Evolutionary conservation across 2,329 filamentous ascomycete species (phyloP).

Genomic region (Trichoderma breve): DNA sequence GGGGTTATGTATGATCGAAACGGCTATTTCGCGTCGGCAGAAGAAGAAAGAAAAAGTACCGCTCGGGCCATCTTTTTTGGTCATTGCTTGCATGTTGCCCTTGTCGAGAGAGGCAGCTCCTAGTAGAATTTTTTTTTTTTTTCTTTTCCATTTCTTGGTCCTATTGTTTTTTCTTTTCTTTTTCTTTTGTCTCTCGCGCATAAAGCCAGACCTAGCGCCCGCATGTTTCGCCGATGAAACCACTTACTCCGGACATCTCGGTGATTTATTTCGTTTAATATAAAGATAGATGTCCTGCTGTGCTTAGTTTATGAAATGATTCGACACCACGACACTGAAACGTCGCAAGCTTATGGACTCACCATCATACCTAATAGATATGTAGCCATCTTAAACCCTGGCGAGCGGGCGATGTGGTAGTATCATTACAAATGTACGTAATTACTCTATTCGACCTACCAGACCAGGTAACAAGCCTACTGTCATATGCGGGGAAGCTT

Average conservation of each 20-base stretch:
- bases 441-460: neutral
- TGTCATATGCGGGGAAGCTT: neutral
- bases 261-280: neutral
- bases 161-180: neutral
- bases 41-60: neutral
- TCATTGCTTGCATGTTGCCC: neutral
- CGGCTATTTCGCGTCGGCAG: conserved; percentile 4
- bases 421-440: neutral
- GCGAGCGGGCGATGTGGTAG: neutral
- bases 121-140: neutral
- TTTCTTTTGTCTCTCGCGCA: neutral
- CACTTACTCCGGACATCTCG: neutral
- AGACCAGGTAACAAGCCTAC: neutral
- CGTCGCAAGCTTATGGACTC: neutral
- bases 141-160: neutral
- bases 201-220: neutral
- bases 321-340: neutral
- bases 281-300: neutral
- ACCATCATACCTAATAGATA: neutral
- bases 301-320: neutral
- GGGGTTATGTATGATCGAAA: neutral
- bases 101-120: conserved; percentile 13
- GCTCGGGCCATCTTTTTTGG: neutral
- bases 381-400: neutral
- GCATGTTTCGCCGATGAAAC: conserved; percentile 8